Evolutionary conservation across 1,284 basidiomycete species (phyloP).

Genomic region (Exobasidium rhododendri): DNA sequence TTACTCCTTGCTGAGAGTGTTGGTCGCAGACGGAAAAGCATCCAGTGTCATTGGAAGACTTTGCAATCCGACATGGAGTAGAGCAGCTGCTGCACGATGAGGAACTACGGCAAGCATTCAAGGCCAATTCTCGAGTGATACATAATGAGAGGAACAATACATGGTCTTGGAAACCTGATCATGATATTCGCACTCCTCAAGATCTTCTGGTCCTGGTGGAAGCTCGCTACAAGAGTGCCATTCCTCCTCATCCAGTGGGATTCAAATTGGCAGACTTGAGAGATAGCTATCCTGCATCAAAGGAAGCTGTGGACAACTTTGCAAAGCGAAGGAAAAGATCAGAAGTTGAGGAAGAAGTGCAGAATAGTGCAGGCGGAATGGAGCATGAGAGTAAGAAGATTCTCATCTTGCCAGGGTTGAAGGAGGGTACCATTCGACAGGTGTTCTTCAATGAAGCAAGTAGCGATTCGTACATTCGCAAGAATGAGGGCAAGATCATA

Average conservation of each 20-base stretch:
- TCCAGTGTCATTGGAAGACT: constrained; percentile 78
- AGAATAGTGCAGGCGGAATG: background rate
- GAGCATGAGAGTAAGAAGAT: constrained; percentile 66
- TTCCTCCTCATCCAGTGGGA: constrained; percentile 57
- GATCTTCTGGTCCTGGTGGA: constrained; percentile 73
- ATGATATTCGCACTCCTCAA: constrained; percentile 75
- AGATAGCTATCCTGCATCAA: constrained; percentile 82
- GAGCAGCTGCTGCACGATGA: constrained; percentile 66
- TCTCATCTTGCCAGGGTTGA: constrained; percentile 77
- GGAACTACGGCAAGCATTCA: constrained; percentile 73
- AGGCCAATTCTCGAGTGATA: constrained; percentile 70
- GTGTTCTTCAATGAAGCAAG: constrained; percentile 89
- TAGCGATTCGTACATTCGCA: constrained; percentile 64
- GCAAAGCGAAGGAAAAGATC: constrained; percentile 48
- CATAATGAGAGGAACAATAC: constrained; percentile 69
- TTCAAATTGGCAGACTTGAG: constrained; percentile 78
- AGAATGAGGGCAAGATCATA: constrained; percentile 12
- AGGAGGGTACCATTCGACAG: constrained; percentile 69
- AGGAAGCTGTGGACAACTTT: constrained; percentile 27
- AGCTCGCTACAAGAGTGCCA: constrained; percentile 32
- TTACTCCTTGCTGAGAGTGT: background rate
- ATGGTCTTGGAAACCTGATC: constrained; percentile 71
- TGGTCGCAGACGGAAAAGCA: constrained; percentile 54
- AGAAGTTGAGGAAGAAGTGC: constrained; percentile 57
- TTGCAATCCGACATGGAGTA: constrained; percentile 73